Conservation (phyloP, 202 grass and related monocot species). For the Panicum hallii region DNA sequence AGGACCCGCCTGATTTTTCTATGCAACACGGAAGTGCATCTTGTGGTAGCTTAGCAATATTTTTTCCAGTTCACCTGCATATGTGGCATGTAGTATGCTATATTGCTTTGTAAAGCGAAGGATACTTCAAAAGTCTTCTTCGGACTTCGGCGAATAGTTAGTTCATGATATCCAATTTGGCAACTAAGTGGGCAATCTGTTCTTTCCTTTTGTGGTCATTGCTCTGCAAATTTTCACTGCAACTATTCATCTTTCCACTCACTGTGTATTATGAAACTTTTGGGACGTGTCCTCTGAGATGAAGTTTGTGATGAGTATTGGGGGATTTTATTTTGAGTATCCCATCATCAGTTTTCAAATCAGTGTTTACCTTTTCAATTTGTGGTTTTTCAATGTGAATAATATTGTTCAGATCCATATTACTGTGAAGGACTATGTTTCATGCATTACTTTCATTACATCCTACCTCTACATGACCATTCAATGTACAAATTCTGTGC, state of each 20-base stretch:
- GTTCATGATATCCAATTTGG: slow-evolving; percentile 6
- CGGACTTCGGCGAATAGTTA: not conserved
- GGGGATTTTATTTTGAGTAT: slow-evolving; percentile 21
- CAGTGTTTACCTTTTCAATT: not conserved
- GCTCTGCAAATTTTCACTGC: slow-evolving; percentile 33
- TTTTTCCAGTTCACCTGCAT: slow-evolving; percentile 30
- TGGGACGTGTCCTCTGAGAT: not conserved
- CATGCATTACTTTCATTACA: slow-evolving; percentile 10
- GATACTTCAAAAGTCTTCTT: slow-evolving; percentile 19
- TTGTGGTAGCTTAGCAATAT: slow-evolving; percentile 26
- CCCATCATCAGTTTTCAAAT: not conserved
- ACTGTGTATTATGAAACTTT: not conserved
- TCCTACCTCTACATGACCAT: slow-evolving; percentile 4
- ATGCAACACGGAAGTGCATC: slow-evolving; percentile 17
- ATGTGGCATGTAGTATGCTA: slow-evolving; percentile 38
- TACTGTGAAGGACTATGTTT: slow-evolving; percentile 7
- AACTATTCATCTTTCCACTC: slow-evolving; percentile 22
- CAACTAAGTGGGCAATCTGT: not conserved
- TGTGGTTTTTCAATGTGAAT: slow-evolving; percentile 12
- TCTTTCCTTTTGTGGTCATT: slow-evolving; percentile 10
- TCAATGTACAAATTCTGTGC: not conserved
- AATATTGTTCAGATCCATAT: slow-evolving; percentile 30
- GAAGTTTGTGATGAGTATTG: slow-evolving; percentile 20
- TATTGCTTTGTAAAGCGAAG: slow-evolving; percentile 15
- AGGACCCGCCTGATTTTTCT: slow-evolving; percentile 5